phyloP scores from a whole-genome alignment of 179 eudicot genomes.

The Gypsophila paniculata region DNA sequence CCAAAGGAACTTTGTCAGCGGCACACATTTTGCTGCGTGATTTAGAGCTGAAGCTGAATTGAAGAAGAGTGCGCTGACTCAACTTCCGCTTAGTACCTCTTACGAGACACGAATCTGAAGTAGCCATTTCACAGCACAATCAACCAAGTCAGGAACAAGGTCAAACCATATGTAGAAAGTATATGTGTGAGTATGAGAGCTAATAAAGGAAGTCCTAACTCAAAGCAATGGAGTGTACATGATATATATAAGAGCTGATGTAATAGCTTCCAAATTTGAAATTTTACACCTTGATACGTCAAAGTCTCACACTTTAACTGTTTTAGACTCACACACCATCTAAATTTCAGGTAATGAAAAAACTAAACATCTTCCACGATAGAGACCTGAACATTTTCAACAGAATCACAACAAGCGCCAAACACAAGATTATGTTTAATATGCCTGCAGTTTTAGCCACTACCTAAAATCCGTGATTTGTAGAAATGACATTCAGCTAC shows the following conservation, averaged over 20 bases:
- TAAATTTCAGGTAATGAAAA: background rate
- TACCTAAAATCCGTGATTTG: background rate
- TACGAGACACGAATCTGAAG: constrained; percentile 65
- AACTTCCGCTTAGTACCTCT: constrained; percentile 76
- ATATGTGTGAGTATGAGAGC: background rate
- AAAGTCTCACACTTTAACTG: background rate
- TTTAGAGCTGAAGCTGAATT: constrained; percentile 54
- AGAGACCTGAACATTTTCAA: too few relatives aligned
- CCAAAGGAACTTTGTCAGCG: constrained; percentile 23
- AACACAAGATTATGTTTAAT: background rate
- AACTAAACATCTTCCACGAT: too few relatives aligned
- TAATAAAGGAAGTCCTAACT: background rate
- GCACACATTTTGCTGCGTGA: constrained; percentile 25
- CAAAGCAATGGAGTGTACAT: background rate
- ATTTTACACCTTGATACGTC: background rate
- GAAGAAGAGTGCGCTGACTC: constrained; percentile 77
- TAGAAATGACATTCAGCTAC: background rate
- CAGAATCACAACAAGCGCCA: too few relatives aligned
- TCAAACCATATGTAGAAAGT: background rate
- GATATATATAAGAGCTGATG: background rate
- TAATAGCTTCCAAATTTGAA: background rate
- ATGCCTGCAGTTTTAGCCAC: background rate
- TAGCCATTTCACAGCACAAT: constrained; percentile 19
- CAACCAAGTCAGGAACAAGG: constrained; percentile 1
- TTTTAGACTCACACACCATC: background rate